A percentile compares a stretch with the other conserved stretches of the same genome.
Evolutionary conservation across 805 yeast genomes (phyloP).

Genomic region (Hanseniaspora vineae): DNA sequence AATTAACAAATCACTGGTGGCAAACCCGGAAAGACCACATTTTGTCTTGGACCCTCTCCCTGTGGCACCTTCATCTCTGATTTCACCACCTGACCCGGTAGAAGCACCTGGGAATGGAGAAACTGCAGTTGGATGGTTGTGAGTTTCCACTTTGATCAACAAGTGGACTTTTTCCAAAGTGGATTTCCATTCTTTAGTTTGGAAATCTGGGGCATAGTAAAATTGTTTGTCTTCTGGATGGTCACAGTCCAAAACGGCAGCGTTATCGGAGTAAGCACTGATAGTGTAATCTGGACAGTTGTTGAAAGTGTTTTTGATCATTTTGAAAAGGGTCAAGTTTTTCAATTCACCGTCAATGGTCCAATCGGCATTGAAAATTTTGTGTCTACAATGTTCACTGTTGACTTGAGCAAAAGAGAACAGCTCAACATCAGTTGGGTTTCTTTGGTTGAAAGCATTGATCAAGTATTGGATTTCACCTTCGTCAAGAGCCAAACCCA

Average conservation of each 20-base stretch:
- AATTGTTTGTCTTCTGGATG: slow-evolving; percentile 57
- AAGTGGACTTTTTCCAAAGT: slow-evolving; percentile 73
- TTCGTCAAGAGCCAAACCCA: slow-evolving; percentile 89
- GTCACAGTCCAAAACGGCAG: slow-evolving; percentile 61
- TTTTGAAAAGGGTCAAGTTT: slow-evolving; percentile 68
- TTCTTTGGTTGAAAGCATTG: slow-evolving; percentile 73
- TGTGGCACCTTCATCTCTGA: slow-evolving; percentile 98
- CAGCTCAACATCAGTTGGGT: slow-evolving; percentile 94
- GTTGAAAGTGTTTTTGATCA: slow-evolving; percentile 90
- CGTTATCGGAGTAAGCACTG: slow-evolving; percentile 93
- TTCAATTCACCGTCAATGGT: slow-evolving; percentile 74
- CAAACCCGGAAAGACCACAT: slow-evolving; percentile 89
- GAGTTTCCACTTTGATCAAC: slow-evolving; percentile 93
- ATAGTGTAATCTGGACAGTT: slow-evolving; percentile 70
- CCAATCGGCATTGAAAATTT: slow-evolving; percentile 98
- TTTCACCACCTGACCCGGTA: slow-evolving; percentile 99
- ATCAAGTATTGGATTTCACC: slow-evolving; percentile 87
- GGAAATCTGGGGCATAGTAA: slow-evolving; percentile 64
- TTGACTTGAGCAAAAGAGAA: slow-evolving; percentile 99
- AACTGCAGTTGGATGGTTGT: slow-evolving; percentile 98
- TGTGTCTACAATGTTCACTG: slow-evolving; percentile 98
- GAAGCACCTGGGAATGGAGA: slow-evolving; percentile 99
- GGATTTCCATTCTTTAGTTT: slow-evolving; percentile 60
- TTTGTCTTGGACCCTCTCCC: slow-evolving; percentile 97
- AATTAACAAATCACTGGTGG: slow-evolving; percentile 80